Evolutionary conservation across 495 filamentous ascomycete genomes (phyloP), one percentile per base, ranked within the genome.

Genomic region (Penicillium ochrochloron): DNA sequence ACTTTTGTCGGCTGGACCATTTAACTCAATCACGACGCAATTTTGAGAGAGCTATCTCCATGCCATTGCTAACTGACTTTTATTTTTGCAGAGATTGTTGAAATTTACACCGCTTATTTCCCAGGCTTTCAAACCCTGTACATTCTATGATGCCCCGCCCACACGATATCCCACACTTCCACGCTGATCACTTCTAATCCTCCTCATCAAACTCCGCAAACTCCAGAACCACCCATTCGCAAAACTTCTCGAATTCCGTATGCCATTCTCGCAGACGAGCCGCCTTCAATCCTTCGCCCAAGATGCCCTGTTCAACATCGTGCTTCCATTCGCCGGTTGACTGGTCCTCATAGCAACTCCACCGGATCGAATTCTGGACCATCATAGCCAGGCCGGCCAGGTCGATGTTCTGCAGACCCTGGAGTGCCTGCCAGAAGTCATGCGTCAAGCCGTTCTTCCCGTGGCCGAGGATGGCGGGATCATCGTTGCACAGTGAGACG

Each of bases 371-470:
- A 62, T 96, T 98, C 80, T 97, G 92, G 15, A 91, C 94, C 68
- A 99, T 82, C 67, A 88, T 89, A 5, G 92, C 94, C 42, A 98
- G 66, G 5, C 76, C 77, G 1, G 72, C 70, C 27, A 96, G 75
- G 15, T 93, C 95, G 27, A 97, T 83, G 66, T 92, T 94, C 59
- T 96, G 86, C 78, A 92, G 90, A 2, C 89, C 91, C 69, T 95
- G 92, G 42, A 98, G 76, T 7, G 90, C 90, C 75, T 94, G 92
- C 93, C 93, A 97, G 76, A 94, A 96, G 70, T 96, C 92, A 74
- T 95, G 88, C 5, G 90, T 93, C 80, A 93, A 85, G 25, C 90
- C 91, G 37, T 87, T 90, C 17, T 78, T 83, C 60, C 89, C 89
- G 64, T 94, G 91, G 6, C 92, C 92, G 3, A 93, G 81, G 50